Evolutionary conservation across 208 protist genomes (phyloP), one percentile per base, ranked within the genome.

Genomic region (Leishmania major): DNA sequence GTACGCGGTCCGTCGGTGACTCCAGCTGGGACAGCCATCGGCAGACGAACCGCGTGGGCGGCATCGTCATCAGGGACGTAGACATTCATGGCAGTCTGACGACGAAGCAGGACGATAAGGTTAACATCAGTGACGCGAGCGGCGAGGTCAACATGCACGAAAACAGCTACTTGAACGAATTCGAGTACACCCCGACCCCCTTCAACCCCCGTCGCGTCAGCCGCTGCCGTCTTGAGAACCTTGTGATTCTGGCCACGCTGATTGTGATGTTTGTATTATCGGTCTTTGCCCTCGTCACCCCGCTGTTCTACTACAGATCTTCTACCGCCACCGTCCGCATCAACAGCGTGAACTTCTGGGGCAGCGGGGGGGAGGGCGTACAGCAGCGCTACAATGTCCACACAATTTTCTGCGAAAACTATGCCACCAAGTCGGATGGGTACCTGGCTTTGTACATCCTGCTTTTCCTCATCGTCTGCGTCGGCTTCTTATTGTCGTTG

Each of bases 151-250:
- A 5, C 45, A 75, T 45, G 55, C 35, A 84, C 64, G 22, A 37
- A 15, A 35, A 0, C 4, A 77, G 28, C 31, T 25, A 78, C 51
- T 49, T 78, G 70, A 77, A 76, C 43, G 67, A 82, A 31, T 89
- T 83, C 25, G 81, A 87, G 31, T 89, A 78, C 75, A 84, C 78
- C n/a, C 79, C 89, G 0, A 89, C 89, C 0, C 80, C 80, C 5
- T 89, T 85, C 43, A 86, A 77, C 69, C 89, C 87, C 4, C 59
- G 78, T 45, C 82, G 80, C 53, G 83, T 83, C n/a, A 83, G 87
- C 35, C 80, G 80, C 51, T 90, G 82, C 69, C 84, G 87, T 19
- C 0, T 87, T 3, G 87, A 90, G 37, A 89, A 89, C 72, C 67
- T 90, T n/a, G 37, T 84, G 6, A n/a, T 89, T 35, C 74, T 76